phyloP scores from a whole-genome alignment of 2,329 filamentous ascomycete species.

The Pseudopithomyces maydicus region DNA sequence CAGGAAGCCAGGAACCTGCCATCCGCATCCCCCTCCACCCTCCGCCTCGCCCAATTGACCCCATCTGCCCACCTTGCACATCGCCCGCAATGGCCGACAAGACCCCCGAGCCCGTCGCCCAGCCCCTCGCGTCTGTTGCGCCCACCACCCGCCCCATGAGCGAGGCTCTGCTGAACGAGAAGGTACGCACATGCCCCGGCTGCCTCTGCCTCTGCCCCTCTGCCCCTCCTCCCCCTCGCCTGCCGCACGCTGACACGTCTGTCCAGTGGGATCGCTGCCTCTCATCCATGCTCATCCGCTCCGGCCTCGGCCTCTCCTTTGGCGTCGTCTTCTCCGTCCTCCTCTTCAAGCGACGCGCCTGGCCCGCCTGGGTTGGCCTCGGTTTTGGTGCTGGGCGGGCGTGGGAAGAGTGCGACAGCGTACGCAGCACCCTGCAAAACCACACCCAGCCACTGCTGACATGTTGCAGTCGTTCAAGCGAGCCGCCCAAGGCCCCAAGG shows the following conservation, averaged over 20 bases:
- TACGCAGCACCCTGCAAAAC: constrained; percentile 35
- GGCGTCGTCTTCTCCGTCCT: constrained; percentile 98
- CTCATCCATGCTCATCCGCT: constrained; percentile 96
- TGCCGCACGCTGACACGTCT: constrained; percentile 23
- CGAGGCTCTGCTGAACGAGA: constrained; percentile 98
- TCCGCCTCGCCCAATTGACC: constrained; percentile 35
- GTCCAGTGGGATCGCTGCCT: constrained; percentile 96
- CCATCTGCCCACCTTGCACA: too few species aligned
- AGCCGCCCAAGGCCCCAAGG: constrained; percentile 52
- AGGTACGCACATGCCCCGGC: constrained; percentile 72
- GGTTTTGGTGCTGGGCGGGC: constrained; percentile 96
- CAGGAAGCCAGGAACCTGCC: constrained; percentile 1
- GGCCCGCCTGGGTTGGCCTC: constrained; percentile 92
- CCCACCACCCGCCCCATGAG: constrained; percentile 81
- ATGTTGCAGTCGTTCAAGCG: constrained; percentile 57
- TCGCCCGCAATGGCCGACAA: constrained; percentile 60
- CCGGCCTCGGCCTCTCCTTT: constrained; percentile 92
- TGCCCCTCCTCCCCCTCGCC: neutral
- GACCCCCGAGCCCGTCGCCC: constrained; percentile 56
- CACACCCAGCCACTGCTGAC: constrained; percentile 4
- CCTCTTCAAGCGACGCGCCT: constrained; percentile 95
- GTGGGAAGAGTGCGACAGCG: constrained; percentile 96
- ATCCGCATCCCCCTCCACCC: constrained; percentile 8
- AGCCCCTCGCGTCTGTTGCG: constrained; percentile 60
- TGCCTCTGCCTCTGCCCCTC: too few species aligned